Evolutionary conservation across 2,329 filamentous ascomycete genomes (phyloP), one percentile per base, ranked within the genome.

Genomic region (Dryadomyces quercivorus): DNA sequence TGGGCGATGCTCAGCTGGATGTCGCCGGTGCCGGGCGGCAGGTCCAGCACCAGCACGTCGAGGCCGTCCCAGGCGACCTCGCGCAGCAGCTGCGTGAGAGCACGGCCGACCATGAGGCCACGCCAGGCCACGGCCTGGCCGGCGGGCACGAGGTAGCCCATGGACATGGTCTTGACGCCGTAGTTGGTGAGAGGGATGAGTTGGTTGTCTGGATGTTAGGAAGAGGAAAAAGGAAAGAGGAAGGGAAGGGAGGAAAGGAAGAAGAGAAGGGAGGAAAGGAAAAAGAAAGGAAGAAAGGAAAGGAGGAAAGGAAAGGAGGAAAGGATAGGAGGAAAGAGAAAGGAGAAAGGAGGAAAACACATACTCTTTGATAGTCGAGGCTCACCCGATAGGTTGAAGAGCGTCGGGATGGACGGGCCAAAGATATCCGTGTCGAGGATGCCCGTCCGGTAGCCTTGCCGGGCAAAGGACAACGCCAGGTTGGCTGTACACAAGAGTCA

Each of bases 341-440:
- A n/a, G n/a, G n/a, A 52, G 5, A 18, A 15, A 50, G 13, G 15
- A 42, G 4, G 16, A 13, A 15, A 50, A 21, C 13, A 18, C n/a
- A 42, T 16, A 53, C 43, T 12, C 53, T 75, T 68, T 36, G 88
- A 88, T 56, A 95, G 70, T 55, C 85, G 75, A 2, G 90, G 90
- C 65, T 93, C 86, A 15, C 85, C 86, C 3, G 82, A 81, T 5
- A 97, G 77, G 61, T 92, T 84, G 55, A 98, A 81, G 0, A 98
- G 75, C 0, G 90, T 96, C 0, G 93, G 93, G 58, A 98, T 88
- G 0, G 89, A 95, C 0, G 93, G 93, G 0, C 93, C 93, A 66
- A 97, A 98, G 64, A 98, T 94, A 66, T 98, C 93, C 0, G 91
- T 90, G 66, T 98, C 93, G 18, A 98, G 76, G 57, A 98, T 91